Base-by-base conservation (phyloP, 257 asterid species). In the Nicotiana paniculata region DNA sequence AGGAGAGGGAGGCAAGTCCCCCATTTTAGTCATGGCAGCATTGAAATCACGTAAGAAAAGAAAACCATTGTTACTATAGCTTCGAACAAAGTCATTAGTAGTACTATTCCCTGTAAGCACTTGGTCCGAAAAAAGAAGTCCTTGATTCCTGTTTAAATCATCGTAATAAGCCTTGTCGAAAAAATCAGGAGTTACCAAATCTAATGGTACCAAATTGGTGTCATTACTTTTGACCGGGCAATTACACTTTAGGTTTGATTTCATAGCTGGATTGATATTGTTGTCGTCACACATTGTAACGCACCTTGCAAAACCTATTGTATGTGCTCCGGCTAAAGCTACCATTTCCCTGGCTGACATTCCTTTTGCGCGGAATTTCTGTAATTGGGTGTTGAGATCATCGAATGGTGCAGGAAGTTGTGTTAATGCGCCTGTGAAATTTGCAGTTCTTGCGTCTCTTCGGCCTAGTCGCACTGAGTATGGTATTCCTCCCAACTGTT, bases 371-470 rank as follows among this genome's bases (percentile, higher is more conserved):
- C 53, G 26, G 15, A 80, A 80, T 57, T 80, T 80, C 4, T 1
- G 21, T 21, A 57, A 46, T 48, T 80, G 83, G 61, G 33, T 55
- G 10, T n/a, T 28, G 77, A 80, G 77, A 69, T 65, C 61, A 55
- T 80, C 55, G 35, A 80, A 80, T 15, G 77, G 77, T 18, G 77
- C 83, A 4, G 83, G 83, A 30, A 80, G 83, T 46, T 64, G 77
- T 8, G 53, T 65, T 35, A 63, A 63, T 1, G 83, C n/a, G 0
- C 77, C 55, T 4, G 65, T 64, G 12, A 80, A 65, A 21, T 65
- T 80, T 30, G 83, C 77, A 1, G 77, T 80, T 24, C 83, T 64
- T 48, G 83, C 77, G 0, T 80, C 83, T 9, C 74, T 68, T 12
- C 77, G 72, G 13, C 83, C 77, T 65, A 80, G 37, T 24, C 61